Base-by-base conservation (phyloP, 2,329 filamentous ascomycete genomes). In the Phyllosticta citriasiana region DNA sequence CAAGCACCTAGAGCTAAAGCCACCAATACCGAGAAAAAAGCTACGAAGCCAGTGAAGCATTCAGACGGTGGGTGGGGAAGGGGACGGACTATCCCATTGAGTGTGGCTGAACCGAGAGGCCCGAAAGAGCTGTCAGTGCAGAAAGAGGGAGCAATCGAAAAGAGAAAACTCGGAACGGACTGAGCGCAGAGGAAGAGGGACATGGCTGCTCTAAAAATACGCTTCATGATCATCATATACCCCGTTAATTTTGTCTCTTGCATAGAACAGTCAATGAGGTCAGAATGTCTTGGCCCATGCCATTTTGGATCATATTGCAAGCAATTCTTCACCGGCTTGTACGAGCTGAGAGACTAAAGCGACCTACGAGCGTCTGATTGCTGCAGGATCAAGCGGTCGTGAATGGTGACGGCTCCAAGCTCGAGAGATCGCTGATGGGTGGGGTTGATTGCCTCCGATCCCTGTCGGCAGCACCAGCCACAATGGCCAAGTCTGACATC, bases 71-170 rank as follows among this genome's bases (percentile, higher is more conserved):
- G 54, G 4, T 27, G 52, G 52, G 30, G 24, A 51, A 25, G 14
- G 12, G 57, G 51, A 9, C 53, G 22, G 9, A 25, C 33, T 22
- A 61, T 53, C 9, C 60, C 60, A n/a, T 26, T 62, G 19, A 57
- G 25, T 2, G 51, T 61, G 16, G 54, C 57, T n/a, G 59, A 57
- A 14, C 50, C 60, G 55, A 55, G 60, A 26, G 55, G 55, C 6
- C 56, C 60, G 6, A 62, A 52, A 52, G 60, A 62, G 16, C 14
- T 47, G 58, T 57, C 51, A 19, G 53, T 30, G 30, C 60, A n/a
- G 33, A 22, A 19, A 57, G 59, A 47, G n/a, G 40, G n/a, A n/a
- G 40, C 40, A 16, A 47, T 47, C n/a, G 40, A 47, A n/a, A 47
- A n/a, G 40, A 16, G 40, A n/a, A 47, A 4, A 61, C 57, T 12